Evolutionary conservation across 306 rosid species (phyloP).

Genomic region (Lagenaria siceraria): DNA sequence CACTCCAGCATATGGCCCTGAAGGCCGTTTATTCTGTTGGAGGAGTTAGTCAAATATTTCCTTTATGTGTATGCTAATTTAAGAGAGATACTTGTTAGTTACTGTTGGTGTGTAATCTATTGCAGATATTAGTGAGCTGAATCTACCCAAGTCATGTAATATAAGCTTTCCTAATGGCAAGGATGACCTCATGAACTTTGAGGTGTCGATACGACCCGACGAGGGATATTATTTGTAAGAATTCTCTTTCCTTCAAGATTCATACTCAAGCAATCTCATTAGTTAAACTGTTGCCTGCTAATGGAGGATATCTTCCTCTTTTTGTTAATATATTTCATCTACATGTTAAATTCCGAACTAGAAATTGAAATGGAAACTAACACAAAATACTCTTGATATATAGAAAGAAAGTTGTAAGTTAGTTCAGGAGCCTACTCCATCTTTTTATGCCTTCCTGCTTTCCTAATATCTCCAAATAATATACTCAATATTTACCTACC

Average conservation of each 20-base stretch:
- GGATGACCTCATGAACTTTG: conserved; percentile 94
- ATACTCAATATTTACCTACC: neutral
- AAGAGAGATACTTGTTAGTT: neutral
- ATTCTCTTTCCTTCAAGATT: conserved; percentile 5
- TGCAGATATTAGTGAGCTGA: conserved; percentile 93
- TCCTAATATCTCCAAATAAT: neutral
- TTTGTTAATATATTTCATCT: neutral
- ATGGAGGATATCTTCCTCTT: neutral
- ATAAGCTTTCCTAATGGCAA: conserved; percentile 83
- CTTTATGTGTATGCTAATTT: neutral
- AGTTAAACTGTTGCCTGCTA: neutral
- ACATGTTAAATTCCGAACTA: neutral
- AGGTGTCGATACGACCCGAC: conserved; percentile 85
- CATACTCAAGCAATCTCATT: neutral
- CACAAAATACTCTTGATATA: neutral
- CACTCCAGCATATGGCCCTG: neutral
- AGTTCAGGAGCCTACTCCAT: neutral
- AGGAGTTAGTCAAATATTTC: neutral
- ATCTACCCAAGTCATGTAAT: conserved; percentile 68
- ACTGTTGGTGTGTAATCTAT: conserved; percentile 9
- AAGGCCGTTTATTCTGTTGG: neutral
- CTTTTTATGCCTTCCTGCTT: neutral
- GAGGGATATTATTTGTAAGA: conserved; percentile 82
- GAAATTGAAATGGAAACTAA: neutral
- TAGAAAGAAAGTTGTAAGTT: neutral